Percentiles rank a stretch among this genome's conserved stretches.
Evolutionary conservation across 2,329 filamentous ascomycete genomes (phyloP).

Genomic region (Trichophyton equinum): DNA sequence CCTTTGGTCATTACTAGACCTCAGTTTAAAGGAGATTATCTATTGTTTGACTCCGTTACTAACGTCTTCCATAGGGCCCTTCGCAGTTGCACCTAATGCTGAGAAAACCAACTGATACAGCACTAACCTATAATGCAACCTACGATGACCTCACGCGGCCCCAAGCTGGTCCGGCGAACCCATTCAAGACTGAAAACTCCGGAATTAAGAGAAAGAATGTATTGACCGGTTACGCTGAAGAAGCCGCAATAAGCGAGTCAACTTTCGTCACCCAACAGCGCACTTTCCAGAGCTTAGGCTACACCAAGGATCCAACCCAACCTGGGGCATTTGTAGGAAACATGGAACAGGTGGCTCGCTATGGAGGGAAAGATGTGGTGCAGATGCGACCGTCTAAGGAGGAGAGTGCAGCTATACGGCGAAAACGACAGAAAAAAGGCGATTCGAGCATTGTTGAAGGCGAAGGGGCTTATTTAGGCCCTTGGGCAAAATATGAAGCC

Average conservation of each 20-base stretch:
- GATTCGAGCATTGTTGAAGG: conserved; percentile 75
- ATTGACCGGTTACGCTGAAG: conserved; percentile 73
- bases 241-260: conserved; percentile 79
- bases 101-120: conserved; percentile 39
- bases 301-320: conserved; percentile 37
- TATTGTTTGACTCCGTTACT: conserved; percentile 15
- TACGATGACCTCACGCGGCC: conserved; percentile 59
- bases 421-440: conserved; percentile 75
- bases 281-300: conserved; percentile 56
- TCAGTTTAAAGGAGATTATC: neutral
- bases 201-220: conserved; percentile 65
- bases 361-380: conserved; percentile 41
- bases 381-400: conserved; percentile 54
- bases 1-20: conserved; percentile 11
- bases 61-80: conserved; percentile 34
- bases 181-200: conserved; percentile 52
- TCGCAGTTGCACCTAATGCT: conserved; percentile 40
- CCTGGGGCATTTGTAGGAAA: conserved; percentile 38
- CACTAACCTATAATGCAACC: conserved; percentile 45
- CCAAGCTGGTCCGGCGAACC: conserved; percentile 57
- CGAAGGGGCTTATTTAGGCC: conserved; percentile 77
- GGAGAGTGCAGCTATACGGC: conserved; percentile 52
- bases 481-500: conserved; percentile 76
- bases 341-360: conserved; percentile 32
- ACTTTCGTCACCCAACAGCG: conserved; percentile 81